These are phyloP conservation scores for Hygrocybe coccinea DNA, from an alignment of 768 basidiomycete species.

Conservation along the genomic window DNA sequence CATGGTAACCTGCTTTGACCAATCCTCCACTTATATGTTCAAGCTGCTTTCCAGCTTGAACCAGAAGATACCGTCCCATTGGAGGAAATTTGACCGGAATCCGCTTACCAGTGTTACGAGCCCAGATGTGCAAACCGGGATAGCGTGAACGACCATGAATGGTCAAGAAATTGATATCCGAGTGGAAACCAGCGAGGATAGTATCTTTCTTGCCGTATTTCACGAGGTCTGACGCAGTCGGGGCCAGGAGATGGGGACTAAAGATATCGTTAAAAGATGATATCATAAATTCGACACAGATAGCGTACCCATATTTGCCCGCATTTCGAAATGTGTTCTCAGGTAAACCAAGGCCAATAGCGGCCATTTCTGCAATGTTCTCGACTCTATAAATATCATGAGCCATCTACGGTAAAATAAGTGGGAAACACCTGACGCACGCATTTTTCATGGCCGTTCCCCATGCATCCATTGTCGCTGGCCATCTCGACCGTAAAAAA, in stretches of 20 bases:
- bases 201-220: conserved; percentile 76
- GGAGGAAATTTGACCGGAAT: conserved; percentile 80
- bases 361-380: conserved; percentile 82
- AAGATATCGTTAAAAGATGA: conserved; percentile 2
- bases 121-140: conserved; percentile 92
- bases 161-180: conserved; percentile 91
- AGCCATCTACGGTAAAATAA: neutral
- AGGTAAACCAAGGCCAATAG: conserved; percentile 75
- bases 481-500: conserved; percentile 59
- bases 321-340: conserved; percentile 69
- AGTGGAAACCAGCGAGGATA: conserved; percentile 91
- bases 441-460: conserved; percentile 82
- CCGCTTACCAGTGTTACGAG: conserved; percentile 85
- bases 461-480: conserved; percentile 76
- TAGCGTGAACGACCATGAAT: conserved; percentile 84
- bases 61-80: conserved; percentile 72
- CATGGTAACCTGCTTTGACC: conserved; percentile 90
- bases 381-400: conserved; percentile 54
- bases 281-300: neutral
- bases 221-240: conserved; percentile 84
- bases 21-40: conserved; percentile 82
- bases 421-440: conserved; percentile 42
- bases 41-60: conserved; percentile 94
- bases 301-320: conserved; percentile 80
- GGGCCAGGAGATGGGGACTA: conserved; percentile 84